These are phyloP conservation scores for Boletus vinaceobasis DNA, from an alignment of 768 basidiomycete genomes.

Conservation along the genomic window DNA sequence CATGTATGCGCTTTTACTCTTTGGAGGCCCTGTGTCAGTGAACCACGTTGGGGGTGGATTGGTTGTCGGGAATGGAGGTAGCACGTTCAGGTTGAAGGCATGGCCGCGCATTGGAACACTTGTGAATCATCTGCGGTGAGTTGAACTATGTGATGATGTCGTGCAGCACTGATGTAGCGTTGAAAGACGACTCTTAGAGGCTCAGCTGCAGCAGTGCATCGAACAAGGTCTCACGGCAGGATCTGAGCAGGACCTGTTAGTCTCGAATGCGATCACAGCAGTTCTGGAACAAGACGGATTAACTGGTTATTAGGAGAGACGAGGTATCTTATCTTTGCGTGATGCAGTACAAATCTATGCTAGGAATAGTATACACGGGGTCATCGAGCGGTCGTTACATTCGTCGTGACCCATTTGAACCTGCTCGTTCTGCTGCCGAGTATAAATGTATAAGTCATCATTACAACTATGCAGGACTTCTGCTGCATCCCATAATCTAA, in stretches of 20 bases:
- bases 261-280: conserved; percentile 45
- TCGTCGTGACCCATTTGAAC: neutral
- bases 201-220: conserved; percentile 60
- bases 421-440: neutral
- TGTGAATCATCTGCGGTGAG: conserved; percentile 79
- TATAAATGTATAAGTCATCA: conserved; percentile 12
- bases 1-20: conserved; percentile 78
- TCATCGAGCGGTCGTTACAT: neutral
- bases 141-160: neutral
- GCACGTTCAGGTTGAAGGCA: conserved; percentile 61
- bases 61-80: conserved; percentile 52
- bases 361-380: conserved; percentile 5
- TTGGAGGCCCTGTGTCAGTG: conserved; percentile 76
- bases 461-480: neutral
- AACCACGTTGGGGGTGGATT: conserved; percentile 82
- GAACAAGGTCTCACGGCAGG: conserved; percentile 55
- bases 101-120: conserved; percentile 91
- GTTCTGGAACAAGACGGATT: conserved; percentile 39
- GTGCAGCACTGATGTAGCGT: neutral
- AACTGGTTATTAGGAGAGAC: neutral
- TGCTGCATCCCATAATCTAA: neutral
- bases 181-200: conserved; percentile 63
- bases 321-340: neutral
- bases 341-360: conserved; percentile 18
- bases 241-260: conserved; percentile 48